Evolutionary conservation across 2,329 filamentous ascomycete genomes (phyloP), one percentile per base, ranked within the genome.

Genomic region (Penicillium aurantiogriseum): DNA sequence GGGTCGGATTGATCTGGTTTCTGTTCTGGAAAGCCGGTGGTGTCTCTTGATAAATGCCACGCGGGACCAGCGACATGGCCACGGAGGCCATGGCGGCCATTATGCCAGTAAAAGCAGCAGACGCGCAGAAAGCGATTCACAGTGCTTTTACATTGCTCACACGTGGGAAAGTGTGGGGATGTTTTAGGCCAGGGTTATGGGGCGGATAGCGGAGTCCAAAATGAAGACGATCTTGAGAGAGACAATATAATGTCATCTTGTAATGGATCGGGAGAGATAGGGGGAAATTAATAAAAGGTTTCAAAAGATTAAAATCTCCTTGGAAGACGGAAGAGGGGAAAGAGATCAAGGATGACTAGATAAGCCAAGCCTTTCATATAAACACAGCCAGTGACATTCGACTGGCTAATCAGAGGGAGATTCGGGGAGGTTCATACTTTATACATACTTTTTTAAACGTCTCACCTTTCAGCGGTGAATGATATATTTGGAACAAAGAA

Each of bases 1-100:
- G 80, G 0, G 92, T 96, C n/a, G 93, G 91, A 73, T 96, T 95
- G 77, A 94, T 88, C 46, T 83, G 68, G 36, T 74, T 47, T 50
- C 77, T 77, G 44, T 77, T 79, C 64, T 83, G 80, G 58, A 78
- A 73, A 56, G 77, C 76, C 27, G 84, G 85, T 23, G 82, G 81
- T 25, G 73, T 73, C 52, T 71, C 69, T 56, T 77, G 74, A 72
- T 81, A 83, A 27, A 83, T 67, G 36, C 76, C 62, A 56, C 74
- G 73, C 64, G 69, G 63, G 60, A 69, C 67, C 58, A 72, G 57
- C 29, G 50, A 45, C 29, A 52, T 21, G 21, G 50, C 29, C 61
- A 65, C 67, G n/a, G 59, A 60, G 29, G 58, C 61, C 58, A 62
- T 62, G 48, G 45, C 23, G 19, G 19, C 31, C 45, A 47, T 47